Conservation (phyloP, 495 filamentous ascomycete species). For the Aspergillus homomorphus region DNA sequence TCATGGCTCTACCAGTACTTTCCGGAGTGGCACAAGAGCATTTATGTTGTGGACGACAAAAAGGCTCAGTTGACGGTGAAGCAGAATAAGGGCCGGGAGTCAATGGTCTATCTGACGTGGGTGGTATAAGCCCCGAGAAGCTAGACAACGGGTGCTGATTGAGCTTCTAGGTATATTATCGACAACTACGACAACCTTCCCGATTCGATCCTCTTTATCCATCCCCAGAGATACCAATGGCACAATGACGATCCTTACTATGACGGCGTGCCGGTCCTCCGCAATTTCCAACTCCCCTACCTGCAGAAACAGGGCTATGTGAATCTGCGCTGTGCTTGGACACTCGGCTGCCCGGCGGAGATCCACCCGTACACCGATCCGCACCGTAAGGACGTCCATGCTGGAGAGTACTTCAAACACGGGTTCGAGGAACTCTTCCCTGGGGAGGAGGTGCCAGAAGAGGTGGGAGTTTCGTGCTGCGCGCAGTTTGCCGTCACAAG, state of each 20-base stretch:
- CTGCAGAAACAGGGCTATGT: constrained; percentile 57
- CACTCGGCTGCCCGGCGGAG: constrained; percentile 58
- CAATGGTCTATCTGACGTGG: constrained; percentile 59
- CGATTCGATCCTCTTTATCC: constrained; percentile 57
- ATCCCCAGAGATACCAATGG: constrained; percentile 62
- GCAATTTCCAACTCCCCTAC: constrained; percentile 53
- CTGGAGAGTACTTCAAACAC: constrained; percentile 48
- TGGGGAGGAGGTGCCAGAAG: constrained; percentile 39
- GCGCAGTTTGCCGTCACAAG: constrained; percentile 68
- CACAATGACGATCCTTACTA: constrained; percentile 56
- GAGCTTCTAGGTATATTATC: constrained; percentile 53
- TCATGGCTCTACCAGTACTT: constrained; percentile 54
- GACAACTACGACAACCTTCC: constrained; percentile 61
- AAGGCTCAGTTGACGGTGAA: constrained; percentile 45
- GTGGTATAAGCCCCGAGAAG: constrained; percentile 22
- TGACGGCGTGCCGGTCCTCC: constrained; percentile 49
- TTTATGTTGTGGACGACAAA: constrained; percentile 53
- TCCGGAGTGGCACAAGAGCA: constrained; percentile 45
- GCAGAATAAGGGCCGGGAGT: constrained; percentile 55
- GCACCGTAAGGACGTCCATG: constrained; percentile 42
- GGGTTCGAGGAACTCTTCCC: constrained; percentile 59
- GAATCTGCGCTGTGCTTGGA: constrained; percentile 64
- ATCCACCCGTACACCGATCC: constrained; percentile 49
- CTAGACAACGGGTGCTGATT: neutral
- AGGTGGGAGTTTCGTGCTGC: constrained; percentile 61